A percentile compares a stretch with the other conserved stretches of the same genome.
phyloP scores from a whole-genome alignment of 108 stramenopile species.

The Pseudonitzschia pungens region DNA sequence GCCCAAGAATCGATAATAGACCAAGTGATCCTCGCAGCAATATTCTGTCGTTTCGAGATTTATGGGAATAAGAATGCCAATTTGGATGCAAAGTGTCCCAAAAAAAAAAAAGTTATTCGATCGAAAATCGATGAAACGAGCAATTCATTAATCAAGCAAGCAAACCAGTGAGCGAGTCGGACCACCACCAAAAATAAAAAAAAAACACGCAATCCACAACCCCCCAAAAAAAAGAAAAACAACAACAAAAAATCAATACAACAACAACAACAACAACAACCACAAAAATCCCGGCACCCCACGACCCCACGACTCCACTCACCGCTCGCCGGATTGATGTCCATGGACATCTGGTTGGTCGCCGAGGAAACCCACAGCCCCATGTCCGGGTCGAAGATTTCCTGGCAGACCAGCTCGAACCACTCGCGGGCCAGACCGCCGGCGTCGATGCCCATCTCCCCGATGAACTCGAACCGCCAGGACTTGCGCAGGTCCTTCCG shows the following conservation, averaged over 20 bases:
- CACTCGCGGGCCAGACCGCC: slow-evolving; percentile 97
- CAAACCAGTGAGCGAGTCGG: not conserved
- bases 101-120: slow-evolving; percentile 7
- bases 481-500: slow-evolving; percentile 90
- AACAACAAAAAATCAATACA: too few relatives aligned
- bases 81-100: not conserved
- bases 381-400: slow-evolving; percentile 95
- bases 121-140: too few relatives aligned
- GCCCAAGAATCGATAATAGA: slow-evolving; percentile 96
- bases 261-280: too few relatives aligned
- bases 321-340: slow-evolving; percentile 83
- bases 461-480: slow-evolving; percentile 93
- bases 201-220: too few relatives aligned
- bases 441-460: slow-evolving; percentile 95
- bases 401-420: slow-evolving; percentile 87
- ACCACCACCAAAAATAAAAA: too few relatives aligned
- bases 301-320: slow-evolving; percentile 26
- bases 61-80: too few relatives aligned
- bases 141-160: not conserved
- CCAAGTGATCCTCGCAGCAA: slow-evolving; percentile 91
- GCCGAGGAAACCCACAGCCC: slow-evolving; percentile 88
- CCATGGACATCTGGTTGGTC: slow-evolving; percentile 93
- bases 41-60: slow-evolving; percentile 34
- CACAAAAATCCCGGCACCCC: not conserved
- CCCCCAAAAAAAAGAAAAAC: too few relatives aligned